These are phyloP conservation scores for Neurospora africana DNA, from an alignment of 495 filamentous ascomycete species.

Conservation along the genomic window DNA sequence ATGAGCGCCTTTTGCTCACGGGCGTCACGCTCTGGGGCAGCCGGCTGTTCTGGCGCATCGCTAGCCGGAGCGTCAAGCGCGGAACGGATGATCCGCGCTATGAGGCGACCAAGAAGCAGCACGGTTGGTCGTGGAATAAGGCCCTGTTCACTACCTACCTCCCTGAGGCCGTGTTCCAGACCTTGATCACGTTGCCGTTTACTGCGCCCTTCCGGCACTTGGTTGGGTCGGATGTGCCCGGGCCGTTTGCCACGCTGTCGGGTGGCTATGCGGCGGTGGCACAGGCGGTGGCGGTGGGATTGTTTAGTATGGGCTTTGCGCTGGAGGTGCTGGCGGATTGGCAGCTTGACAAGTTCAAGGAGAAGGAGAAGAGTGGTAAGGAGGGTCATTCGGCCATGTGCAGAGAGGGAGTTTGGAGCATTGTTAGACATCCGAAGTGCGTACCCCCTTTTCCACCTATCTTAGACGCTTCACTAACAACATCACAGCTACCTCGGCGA, in stretches of 20 bases:
- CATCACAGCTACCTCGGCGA: conserved; percentile 46
- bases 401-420: conserved; percentile 46
- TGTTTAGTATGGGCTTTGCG: conserved; percentile 44
- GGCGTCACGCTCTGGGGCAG: conserved; percentile 46
- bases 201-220: conserved; percentile 40
- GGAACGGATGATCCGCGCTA: conserved; percentile 44
- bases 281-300: conserved; percentile 39
- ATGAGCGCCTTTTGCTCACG: conserved; percentile 40
- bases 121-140: conserved; percentile 40
- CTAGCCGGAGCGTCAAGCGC: conserved; percentile 29
- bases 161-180: conserved; percentile 42
- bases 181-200: conserved; percentile 44
- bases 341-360: conserved; percentile 36
- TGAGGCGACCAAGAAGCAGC: conserved; percentile 35
- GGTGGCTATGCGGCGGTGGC: conserved; percentile 11
- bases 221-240: conserved; percentile 6
- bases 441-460: conserved; percentile 7
- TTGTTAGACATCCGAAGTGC: conserved; percentile 52
- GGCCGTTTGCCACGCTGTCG: not conserved
- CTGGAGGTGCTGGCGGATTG: conserved; percentile 45
- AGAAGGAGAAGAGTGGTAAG: conserved; percentile 8
- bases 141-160: conserved; percentile 39
- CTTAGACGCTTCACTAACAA: not conserved
- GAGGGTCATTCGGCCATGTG: conserved; percentile 24
- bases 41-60: conserved; percentile 43